Conservation (phyloP, 2,329 filamentous ascomycete species). For the Colletotrichum endophyticum region DNA sequence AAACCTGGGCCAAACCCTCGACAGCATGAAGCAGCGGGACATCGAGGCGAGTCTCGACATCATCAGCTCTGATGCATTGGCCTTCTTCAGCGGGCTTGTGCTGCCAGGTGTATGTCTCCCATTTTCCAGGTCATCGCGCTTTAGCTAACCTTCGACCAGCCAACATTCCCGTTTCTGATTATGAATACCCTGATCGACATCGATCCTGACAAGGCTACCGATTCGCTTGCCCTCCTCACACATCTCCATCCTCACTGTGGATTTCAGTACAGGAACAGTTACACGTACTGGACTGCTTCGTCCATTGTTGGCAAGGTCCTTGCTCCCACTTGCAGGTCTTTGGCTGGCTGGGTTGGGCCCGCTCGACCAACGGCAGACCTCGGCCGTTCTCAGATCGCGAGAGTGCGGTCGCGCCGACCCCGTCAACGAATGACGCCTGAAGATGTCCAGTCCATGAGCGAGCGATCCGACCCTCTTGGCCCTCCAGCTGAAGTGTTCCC, state of each 20-base stretch:
- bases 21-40: conserved; percentile 65
- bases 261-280: conserved; percentile 76
- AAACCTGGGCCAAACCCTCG: conserved; percentile 69
- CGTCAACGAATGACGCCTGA: conserved; percentile 60
- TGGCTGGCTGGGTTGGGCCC: conserved; percentile 78
- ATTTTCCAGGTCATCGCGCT: not conserved
- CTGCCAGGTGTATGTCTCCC: conserved; percentile 65
- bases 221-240: conserved; percentile 69
- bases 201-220: conserved; percentile 70
- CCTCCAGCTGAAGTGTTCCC: conserved; percentile 67
- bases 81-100: conserved; percentile 77
- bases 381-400: conserved; percentile 70
- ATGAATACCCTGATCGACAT: conserved; percentile 82
- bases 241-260: conserved; percentile 73
- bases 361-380: conserved; percentile 72
- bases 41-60: conserved; percentile 61
- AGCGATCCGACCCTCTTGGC: conserved; percentile 72
- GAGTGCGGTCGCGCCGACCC: conserved; percentile 65
- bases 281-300: conserved; percentile 77
- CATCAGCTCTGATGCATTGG: conserved; percentile 74
- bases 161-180: conserved; percentile 73
- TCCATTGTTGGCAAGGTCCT: conserved; percentile 79
- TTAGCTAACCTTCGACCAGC: conserved; percentile 33
- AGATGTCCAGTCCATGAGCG: conserved; percentile 69
- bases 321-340: conserved; percentile 71